Percentiles rank a stretch among this genome's conserved stretches.
Conservation (phyloP, 2,329 filamentous ascomycete species). For the Beauveria sp. region DNA sequence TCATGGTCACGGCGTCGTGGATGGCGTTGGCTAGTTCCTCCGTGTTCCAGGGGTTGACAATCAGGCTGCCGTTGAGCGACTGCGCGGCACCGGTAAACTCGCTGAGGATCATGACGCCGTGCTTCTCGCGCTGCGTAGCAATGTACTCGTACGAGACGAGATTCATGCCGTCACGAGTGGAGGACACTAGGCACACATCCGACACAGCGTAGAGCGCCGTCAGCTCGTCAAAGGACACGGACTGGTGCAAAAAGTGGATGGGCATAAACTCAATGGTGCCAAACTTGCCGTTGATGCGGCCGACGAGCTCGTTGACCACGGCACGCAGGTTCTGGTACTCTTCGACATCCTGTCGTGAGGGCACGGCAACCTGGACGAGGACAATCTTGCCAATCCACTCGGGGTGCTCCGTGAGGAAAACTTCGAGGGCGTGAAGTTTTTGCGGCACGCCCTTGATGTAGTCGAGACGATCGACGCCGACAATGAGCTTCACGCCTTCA, state of each 20-base stretch:
- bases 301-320: slow-evolving; percentile 93
- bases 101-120: slow-evolving; percentile 90
- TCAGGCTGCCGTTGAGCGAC: slow-evolving; percentile 83
- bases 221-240: slow-evolving; percentile 88
- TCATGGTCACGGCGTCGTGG: slow-evolving; percentile 95
- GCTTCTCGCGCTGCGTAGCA: slow-evolving; percentile 79
- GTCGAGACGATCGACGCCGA: slow-evolving; percentile 91
- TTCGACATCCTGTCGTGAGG: slow-evolving; percentile 90
- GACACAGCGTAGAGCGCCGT: slow-evolving; percentile 89
- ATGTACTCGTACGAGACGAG: slow-evolving; percentile 98
- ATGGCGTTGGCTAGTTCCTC: slow-evolving; percentile 90
- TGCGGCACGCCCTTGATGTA: slow-evolving; percentile 99
- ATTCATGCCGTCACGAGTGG: slow-evolving; percentile 98
- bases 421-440: slow-evolving; percentile 91
- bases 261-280: slow-evolving; percentile 98
- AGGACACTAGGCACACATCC: slow-evolving; percentile 87
- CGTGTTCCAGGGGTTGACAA: slow-evolving; percentile 98
- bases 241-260: slow-evolving; percentile 97
- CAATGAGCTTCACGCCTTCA: slow-evolving; percentile 90
- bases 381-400: slow-evolving; percentile 98
- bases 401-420: slow-evolving; percentile 93
- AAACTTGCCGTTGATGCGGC: slow-evolving; percentile 94
- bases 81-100: slow-evolving; percentile 96
- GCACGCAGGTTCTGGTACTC: slow-evolving; percentile 95
- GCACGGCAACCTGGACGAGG: slow-evolving; percentile 90